These are phyloP conservation scores for Clarireedia hainanense DNA, from an alignment of 2,329 filamentous ascomycete species.

Conservation along the genomic window DNA sequence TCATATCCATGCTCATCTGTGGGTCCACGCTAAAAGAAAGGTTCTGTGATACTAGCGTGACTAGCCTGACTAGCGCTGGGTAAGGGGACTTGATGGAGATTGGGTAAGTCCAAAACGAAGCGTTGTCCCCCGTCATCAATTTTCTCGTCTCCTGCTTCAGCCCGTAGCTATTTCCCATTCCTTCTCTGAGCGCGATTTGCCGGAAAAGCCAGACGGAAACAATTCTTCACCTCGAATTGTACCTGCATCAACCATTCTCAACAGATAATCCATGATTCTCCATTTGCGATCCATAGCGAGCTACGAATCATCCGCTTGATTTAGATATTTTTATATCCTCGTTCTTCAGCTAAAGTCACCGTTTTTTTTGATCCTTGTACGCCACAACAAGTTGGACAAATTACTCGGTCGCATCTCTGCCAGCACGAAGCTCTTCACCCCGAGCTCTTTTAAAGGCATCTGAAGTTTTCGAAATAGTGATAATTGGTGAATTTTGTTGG, in stretches of 20 bases:
- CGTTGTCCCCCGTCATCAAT: constrained; percentile 8
- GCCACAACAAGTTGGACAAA: neutral
- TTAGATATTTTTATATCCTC: neutral
- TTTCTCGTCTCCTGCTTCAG: neutral
- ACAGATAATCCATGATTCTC: neutral
- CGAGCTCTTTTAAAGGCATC: neutral
- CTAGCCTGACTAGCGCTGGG: neutral
- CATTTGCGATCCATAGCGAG: neutral
- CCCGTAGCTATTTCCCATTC: constrained; percentile 1
- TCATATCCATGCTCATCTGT: neutral
- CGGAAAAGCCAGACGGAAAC: neutral
- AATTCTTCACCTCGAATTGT: neutral
- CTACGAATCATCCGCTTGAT: neutral
- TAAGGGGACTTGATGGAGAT: neutral
- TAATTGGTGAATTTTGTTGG: neutral
- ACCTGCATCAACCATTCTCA: neutral
- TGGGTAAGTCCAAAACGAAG: neutral
- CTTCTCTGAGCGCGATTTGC: constrained; percentile 1
- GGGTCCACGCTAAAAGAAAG: too few relatives aligned
- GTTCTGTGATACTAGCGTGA: neutral
- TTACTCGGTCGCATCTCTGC: neutral
- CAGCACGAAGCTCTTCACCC: neutral
- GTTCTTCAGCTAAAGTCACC: neutral
- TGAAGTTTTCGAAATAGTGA: neutral
- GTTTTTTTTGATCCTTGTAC: neutral